Evolutionary conservation across 1,139 yeast species (phyloP).

Genomic region (Lodderomyces margitis): DNA sequence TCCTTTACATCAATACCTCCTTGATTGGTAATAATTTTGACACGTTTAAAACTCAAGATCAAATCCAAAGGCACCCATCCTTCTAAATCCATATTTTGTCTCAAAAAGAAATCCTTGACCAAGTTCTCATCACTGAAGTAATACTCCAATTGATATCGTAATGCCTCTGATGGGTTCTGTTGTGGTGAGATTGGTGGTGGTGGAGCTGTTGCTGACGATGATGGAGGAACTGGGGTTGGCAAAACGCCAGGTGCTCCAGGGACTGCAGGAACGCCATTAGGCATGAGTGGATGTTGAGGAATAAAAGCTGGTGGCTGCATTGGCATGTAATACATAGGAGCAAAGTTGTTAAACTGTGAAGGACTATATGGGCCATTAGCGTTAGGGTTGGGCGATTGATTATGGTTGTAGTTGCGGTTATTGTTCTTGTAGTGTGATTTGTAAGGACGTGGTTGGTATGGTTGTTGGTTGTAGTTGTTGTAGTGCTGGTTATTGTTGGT

Average conservation of each 20-base stretch:
- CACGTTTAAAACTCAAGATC: conserved; percentile 72
- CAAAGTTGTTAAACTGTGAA: conserved; percentile 2
- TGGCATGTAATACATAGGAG: conserved; percentile 8
- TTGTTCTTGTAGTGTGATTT: conserved; percentile 6
- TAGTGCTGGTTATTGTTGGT: conserved; percentile 1
- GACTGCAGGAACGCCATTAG: not conserved
- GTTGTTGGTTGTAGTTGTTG: conserved; percentile 6
- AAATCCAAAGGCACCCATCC: conserved; percentile 70
- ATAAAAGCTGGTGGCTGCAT: conserved; percentile 6
- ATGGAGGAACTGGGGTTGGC: conserved; percentile 1
- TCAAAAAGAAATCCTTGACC: conserved; percentile 72
- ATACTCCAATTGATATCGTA: conserved; percentile 75
- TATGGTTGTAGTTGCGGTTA: conserved; percentile 7
- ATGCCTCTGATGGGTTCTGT: conserved; percentile 47
- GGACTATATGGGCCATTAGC: not conserved
- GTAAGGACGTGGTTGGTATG: conserved; percentile 8
- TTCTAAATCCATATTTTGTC: conserved; percentile 71
- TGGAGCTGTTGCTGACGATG: conserved; percentile 18
- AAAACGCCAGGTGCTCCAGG: not conserved
- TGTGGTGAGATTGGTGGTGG: conserved; percentile 52
- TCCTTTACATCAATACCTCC: conserved; percentile 3
- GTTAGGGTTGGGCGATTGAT: conserved; percentile 6
- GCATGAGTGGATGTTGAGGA: conserved; percentile 2
- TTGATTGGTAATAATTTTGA: conserved; percentile 48
- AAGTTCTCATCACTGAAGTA: conserved; percentile 87